Evolutionary conservation across 192 early-diverging fungal species (phyloP), one percentile per base, ranked within the genome.

Genomic region (Coemansia furcata): DNA sequence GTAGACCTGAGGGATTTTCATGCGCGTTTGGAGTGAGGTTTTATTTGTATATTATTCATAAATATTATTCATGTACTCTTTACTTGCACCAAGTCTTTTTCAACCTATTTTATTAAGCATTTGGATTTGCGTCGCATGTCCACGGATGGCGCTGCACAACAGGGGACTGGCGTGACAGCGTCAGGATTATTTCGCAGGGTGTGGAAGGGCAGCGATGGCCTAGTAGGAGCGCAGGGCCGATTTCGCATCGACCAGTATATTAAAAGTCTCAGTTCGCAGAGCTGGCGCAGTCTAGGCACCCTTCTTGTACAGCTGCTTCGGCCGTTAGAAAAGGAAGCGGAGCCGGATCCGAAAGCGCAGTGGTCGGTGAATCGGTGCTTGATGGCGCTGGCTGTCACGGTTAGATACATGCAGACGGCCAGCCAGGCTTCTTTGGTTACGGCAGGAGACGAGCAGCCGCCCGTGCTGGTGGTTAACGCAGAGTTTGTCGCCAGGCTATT

Each of bases 261-360:
- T 6, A 59, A 65, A 19, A 6, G n/a, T 40, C 54, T 80, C 15
- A 26, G 23, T 4, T 8, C 35, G 5, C 72, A 74, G 3, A 40
- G 29, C 12, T 80, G 77, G 77, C 77, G 77, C 19, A 68, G 63
- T 21, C 72, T 80, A 14, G 77, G 77, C 0, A 36, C 67, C 32
- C 66, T 80, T 1, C 69, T 80, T 0, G 77, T 50, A 2, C 72
- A 62, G 36, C 62, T 80, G 6, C 35, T 59, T 6, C 52, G 39
- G 61, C 60, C 54, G 4, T 30, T 77, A 3, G 30, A 46, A 14
- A 44, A 58, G 30, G 36, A 68, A 6, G 19, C 47, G 5, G 44
- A 44, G 12, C 9, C 32, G 10, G 32, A 47, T 10, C 10, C 30
- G 26, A 47, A 3, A 33, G 46, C 23, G 11, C 14, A 26, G 10